Percentiles rank a stretch among this genome's conserved stretches.
Evolutionary conservation across 2,329 filamentous ascomycete genomes (phyloP).

Genomic region (Phaeosphaeriaceae sp.): DNA sequence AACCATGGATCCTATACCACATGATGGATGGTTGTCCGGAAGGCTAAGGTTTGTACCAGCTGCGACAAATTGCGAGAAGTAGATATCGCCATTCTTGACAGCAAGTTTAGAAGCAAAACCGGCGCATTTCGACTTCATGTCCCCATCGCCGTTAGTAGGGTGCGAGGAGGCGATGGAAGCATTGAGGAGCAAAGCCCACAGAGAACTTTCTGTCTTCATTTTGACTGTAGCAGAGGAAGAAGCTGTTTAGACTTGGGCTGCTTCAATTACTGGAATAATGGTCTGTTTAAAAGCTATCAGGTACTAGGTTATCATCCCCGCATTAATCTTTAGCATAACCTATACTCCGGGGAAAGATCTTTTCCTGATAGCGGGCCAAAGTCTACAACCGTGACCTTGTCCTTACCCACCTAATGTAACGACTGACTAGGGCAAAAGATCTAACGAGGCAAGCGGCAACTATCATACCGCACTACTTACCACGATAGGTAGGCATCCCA

Average conservation of each 20-base stretch:
- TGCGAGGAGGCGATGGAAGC: constrained; percentile 14
- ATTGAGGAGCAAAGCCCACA: constrained; percentile 19
- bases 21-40: constrained; percentile 50
- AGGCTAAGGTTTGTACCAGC: constrained; percentile 51
- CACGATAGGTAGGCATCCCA: no score
- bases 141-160: constrained; percentile 2
- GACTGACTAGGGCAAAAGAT: no score
- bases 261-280: no score
- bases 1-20: constrained; percentile 37
- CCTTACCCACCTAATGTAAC: no score
- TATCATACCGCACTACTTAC: no score
- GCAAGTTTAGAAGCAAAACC: constrained; percentile 38
- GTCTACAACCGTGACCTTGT: no score
- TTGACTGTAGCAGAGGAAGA: no score
- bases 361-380: no score
- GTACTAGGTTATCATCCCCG: no score
- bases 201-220: constrained; percentile 25
- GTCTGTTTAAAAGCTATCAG: no score
- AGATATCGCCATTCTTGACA: constrained; percentile 45
- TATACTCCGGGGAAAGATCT: no score
- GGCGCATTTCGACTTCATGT: constrained; percentile 32
- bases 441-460: no score
- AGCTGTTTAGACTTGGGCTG: neutral
- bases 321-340: neutral
- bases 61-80: constrained; percentile 47